Evolutionary conservation across 768 basidiomycete genomes (phyloP), one percentile per base, ranked within the genome.

Genomic region (Coprinellus aureogranulatus): DNA sequence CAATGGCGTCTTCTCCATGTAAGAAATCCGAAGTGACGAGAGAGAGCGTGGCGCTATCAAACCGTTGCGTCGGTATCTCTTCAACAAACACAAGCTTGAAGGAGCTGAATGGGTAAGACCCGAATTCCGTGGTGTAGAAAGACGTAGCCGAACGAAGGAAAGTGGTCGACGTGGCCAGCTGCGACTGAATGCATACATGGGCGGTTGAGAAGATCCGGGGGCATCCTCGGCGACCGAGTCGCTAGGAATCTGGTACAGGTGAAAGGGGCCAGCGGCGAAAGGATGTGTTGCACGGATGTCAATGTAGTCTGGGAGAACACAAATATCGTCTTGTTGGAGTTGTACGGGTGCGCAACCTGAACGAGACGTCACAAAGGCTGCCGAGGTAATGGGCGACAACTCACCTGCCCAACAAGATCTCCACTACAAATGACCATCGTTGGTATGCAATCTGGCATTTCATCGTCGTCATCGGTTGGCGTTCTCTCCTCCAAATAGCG

Each of bases 61-160:
- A 91, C 56, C 92, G 85, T 64, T 88, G 86, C 12, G 83, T 78
- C 0, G 91, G 86, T 64, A 96, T 77, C 59, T 95, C 88, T 59
- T 97, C 92, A 58, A 99, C 92, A 64, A 98, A 96, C 9, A 94
- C 91, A 53, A 96, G 71, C 68, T 98, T 98, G 81, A 90, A 92
- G 18, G 95, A 97, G 41, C 87, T 85, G 71, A 95, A 98, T 1
- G 97, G 97, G 69, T 98, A 99, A 4, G 94, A 94, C 26, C 94
- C 95, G 64, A 88, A 96, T 67, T 97, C 93, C 10, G 88, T 85
- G 25, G 89, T 84, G 70, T 90, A 96, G 74, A 92, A 97, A 63
- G 81, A 87, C 92, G 98, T 96, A 10, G 94, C 93, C 16, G 86
- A 82, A 40, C 94, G 87, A 60, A 98, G 79, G 68, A 87, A 89